Base-by-base conservation (phyloP, 2,329 filamentous ascomycete species). In the Botryotinia calthae region DNA sequence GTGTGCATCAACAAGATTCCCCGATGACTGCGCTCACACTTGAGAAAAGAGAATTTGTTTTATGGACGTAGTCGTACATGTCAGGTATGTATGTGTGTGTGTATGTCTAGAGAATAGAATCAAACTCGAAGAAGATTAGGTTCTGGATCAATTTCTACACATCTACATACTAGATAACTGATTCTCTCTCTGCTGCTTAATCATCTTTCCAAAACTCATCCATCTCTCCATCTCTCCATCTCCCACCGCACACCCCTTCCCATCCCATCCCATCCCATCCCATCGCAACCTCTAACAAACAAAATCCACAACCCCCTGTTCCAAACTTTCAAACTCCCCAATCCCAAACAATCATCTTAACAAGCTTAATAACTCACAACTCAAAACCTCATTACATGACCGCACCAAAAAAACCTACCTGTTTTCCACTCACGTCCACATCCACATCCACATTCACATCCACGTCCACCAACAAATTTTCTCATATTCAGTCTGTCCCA, bases 311-410 rank as follows among this genome's bases (percentile, higher is more conserved):
- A 22, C 10, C 10, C 28, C 16, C 56, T 22, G 9, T 8, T 14
- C 25, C 54, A 34, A 58, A 20, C 20, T 8, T 14, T 12, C 54
- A 34, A 58, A 20, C 20, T 10, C 48, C 48, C 7, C 20, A 22
- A 20, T 3, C 16, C 28, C 18, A 34, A 34, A 22, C 9, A 37
- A 54, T 34, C 34, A 5, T 71, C 37, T 40, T 44, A 58, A 65
- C 59, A 71, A 71, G 48, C 48, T 71, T 58, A 71, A 71, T 54
- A 34, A 58, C 28, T 66, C 65, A 71, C 42, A 42, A 58, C 20
- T 34, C 8, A 4, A 34, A 8, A 48, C 46, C 46, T 48, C 9
- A 3, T 1, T 61, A 34, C 9, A 3, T 1, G 40, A 34, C 4
- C 8, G 22, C 8, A 34, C 34, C 5, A 34, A 58, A 16, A 42